phyloP scores from a whole-genome alignment of 2,329 filamentous ascomycete species.

The Malbranchea cinnamomea region DNA sequence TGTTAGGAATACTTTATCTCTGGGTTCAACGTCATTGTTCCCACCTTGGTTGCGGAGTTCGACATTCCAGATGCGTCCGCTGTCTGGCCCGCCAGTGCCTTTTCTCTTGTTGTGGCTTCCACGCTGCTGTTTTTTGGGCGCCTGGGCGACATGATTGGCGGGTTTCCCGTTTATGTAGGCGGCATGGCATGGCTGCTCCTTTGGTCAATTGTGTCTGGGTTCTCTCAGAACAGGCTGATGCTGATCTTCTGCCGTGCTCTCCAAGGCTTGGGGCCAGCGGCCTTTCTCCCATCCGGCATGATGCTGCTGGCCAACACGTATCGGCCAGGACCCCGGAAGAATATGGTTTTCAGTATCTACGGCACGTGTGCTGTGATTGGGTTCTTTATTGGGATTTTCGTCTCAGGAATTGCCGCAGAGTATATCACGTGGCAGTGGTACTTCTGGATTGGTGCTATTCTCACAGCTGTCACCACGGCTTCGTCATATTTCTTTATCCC shows the following conservation, averaged over 20 bases:
- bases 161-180: slow-evolving; percentile 48
- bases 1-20: slow-evolving; percentile 57
- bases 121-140: slow-evolving; percentile 41
- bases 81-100: slow-evolving; percentile 39
- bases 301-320: slow-evolving; percentile 52
- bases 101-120: slow-evolving; percentile 34
- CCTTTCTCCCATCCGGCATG: slow-evolving; percentile 54
- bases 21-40: slow-evolving; percentile 57
- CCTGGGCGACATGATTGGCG: slow-evolving; percentile 46
- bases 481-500: slow-evolving; percentile 37
- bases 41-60: slow-evolving; percentile 46
- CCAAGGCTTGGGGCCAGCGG: slow-evolving; percentile 58
- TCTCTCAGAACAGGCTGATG: slow-evolving; percentile 53
- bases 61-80: slow-evolving; percentile 50
- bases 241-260: slow-evolving; percentile 59
- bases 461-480: slow-evolving; percentile 32
- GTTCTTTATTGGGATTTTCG: slow-evolving; percentile 44
- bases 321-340: slow-evolving; percentile 53
- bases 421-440: slow-evolving; percentile 50
- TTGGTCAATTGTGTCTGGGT: slow-evolving; percentile 57
- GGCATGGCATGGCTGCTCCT: slow-evolving; percentile 48
- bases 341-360: slow-evolving; percentile 48
- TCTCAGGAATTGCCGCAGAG: slow-evolving; percentile 44
- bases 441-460: slow-evolving; percentile 49
- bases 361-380: slow-evolving; percentile 36